Conservation (phyloP, 495 filamentous ascomycete species). For the Podospora tetraspora region DNA sequence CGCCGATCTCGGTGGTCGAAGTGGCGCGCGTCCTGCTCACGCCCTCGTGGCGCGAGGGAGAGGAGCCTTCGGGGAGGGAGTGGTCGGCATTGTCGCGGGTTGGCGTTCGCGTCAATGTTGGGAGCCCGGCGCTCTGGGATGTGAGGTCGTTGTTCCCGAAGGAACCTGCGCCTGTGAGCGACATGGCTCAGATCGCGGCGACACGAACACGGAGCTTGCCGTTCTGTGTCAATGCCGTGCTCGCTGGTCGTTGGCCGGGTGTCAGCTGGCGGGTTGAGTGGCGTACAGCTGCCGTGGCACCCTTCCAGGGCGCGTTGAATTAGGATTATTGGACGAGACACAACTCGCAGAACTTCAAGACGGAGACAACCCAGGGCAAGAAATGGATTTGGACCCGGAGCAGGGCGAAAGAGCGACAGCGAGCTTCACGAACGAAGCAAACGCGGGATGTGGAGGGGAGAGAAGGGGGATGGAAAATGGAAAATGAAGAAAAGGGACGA, state of each 20-base stretch:
- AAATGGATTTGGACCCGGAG: not conserved
- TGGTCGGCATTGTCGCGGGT: slow-evolving; percentile 24
- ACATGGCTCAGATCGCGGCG: slow-evolving; percentile 27
- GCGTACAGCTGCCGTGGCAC: not conserved
- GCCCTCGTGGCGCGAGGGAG: slow-evolving; percentile 21
- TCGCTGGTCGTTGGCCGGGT: not conserved
- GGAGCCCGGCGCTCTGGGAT: slow-evolving; percentile 30
- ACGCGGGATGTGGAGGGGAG: not conserved
- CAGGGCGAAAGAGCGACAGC: slow-evolving; percentile 1
- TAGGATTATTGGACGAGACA: not conserved
- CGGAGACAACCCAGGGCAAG: not conserved
- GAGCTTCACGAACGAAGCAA: not conserved
- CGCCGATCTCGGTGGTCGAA: slow-evolving; percentile 32
- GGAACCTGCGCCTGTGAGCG: slow-evolving; percentile 36
- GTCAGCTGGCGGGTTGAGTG: not conserved
- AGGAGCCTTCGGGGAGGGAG: slow-evolving; percentile 11
- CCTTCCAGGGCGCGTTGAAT: not conserved
- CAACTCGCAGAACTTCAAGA: not conserved
- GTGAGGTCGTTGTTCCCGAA: slow-evolving; percentile 44
- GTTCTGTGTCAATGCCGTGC: too few species aligned
- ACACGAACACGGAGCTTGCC: slow-evolving; percentile 1
- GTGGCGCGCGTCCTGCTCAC: slow-evolving; percentile 30
- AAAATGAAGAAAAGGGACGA: not conserved
- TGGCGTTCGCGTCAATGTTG: slow-evolving; percentile 17
- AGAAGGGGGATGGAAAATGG: not conserved